Base-by-base conservation (phyloP, 345 rosid species). In the Trapa bicornis region DNA sequence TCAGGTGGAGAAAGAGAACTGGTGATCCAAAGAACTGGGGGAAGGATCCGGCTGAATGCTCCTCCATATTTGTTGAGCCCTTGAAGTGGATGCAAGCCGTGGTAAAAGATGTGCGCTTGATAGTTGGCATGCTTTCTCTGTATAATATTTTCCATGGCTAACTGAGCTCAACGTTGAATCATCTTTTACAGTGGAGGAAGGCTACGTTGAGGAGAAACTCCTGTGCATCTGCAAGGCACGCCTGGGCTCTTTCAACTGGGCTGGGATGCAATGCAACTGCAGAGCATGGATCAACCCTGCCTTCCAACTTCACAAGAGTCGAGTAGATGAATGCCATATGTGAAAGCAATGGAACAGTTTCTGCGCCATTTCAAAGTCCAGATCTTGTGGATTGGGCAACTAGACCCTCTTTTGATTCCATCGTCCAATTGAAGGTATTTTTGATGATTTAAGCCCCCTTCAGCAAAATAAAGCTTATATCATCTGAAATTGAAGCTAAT, bases 281-380 rank as follows among this genome's bases (percentile, higher is more conserved):
- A 96, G 96, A 1, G 83, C 96, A 0, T 93, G 98, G 98, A 82
- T 87, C 66, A 88, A 87, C 75, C 98, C 97, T 5, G 98, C 98
- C 57, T 90, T 93, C 68, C 96, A 93, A 70, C 79, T 93, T 65
- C 90, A 87, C 71, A 91, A 86, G 76, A 81, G 82, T 74, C 80
- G 86, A 62, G 41, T 92, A 60, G 98, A 92, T 43, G 91, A 92
- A 78, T 83, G 87, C 71, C 73, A 32, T 37, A 61, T 76, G 67
- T 81, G 79, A 83, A 10, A 13, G 36, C 37, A 29, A 17, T 8
- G 10, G 33, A 1, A 13, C 37, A 32, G 35, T 57, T 11, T 58
- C 33, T 29, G 29, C 29, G 29, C 29, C 29, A 22, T 22, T 22
- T 22, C 29, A 22, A 22, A 22, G 29, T 22, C 29, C 29, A 22